Evolutionary conservation across 164 flowering plant genomes (phyloP).

Genomic region (Liquidambar formosana): DNA sequence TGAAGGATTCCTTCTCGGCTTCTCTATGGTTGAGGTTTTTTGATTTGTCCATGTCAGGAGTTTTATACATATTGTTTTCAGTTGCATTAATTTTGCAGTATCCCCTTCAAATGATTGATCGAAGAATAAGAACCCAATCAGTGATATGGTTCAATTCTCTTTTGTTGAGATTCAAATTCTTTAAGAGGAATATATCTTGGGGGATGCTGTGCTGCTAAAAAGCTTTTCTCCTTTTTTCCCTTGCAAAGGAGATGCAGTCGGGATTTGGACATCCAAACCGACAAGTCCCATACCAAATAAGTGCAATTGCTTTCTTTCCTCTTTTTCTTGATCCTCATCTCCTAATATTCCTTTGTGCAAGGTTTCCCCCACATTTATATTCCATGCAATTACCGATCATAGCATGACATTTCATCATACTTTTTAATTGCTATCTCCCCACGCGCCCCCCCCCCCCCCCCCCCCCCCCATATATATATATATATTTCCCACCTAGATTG

Average conservation of each 20-base stretch:
- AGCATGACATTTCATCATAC: not conserved
- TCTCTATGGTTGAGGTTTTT: too few relatives aligned
- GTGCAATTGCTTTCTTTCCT: constrained; percentile 15
- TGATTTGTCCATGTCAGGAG: too few relatives aligned
- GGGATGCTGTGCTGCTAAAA: constrained; percentile 9
- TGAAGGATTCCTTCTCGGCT: too few relatives aligned
- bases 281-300: constrained; percentile 5
- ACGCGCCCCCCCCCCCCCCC: too few relatives aligned
- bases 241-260: constrained; percentile 15
- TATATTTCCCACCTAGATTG: too few relatives aligned
- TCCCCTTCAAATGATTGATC: too few relatives aligned
- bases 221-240: constrained; percentile 13
- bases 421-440: too few relatives aligned
- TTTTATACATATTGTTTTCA: too few relatives aligned
- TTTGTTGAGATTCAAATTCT: constrained; percentile 24
- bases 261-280: constrained; percentile 22
- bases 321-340: not conserved
- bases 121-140: constrained; percentile 22
- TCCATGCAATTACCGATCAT: not conserved
- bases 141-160: too few relatives aligned
- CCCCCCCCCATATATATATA: too few relatives aligned
- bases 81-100: too few relatives aligned
- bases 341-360: not conserved
- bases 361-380: not conserved
- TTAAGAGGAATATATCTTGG: constrained; percentile 19